Percentiles rank a stretch among this genome's conserved stretches.
These are phyloP conservation scores for Linum usitatissimum DNA, from an alignment of 345 rosid species.

Conservation along the genomic window DNA sequence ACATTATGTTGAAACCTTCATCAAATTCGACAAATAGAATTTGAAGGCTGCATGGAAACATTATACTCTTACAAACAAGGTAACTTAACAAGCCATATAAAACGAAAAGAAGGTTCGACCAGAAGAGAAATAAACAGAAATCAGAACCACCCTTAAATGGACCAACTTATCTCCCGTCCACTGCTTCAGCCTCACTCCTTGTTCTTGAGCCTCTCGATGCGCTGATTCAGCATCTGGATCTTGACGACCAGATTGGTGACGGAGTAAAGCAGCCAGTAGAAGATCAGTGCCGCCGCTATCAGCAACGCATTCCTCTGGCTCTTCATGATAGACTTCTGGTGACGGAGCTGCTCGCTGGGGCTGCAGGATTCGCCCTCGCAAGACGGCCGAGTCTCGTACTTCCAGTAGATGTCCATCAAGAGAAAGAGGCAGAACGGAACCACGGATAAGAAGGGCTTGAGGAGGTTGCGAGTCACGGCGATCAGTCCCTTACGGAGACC, in stretches of 20 bases:
- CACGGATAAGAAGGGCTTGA: conserved; percentile 79
- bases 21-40: too few species aligned
- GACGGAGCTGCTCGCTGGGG: conserved; percentile 73
- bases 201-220: conserved; percentile 61
- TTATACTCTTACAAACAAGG: too few species aligned
- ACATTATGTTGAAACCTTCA: too few species aligned
- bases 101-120: too few species aligned
- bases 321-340: conserved; percentile 87
- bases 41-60: too few species aligned
- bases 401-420: conserved; percentile 86
- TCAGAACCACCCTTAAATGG: too few species aligned
- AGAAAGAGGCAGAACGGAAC: conserved; percentile 83
- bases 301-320: conserved; percentile 80
- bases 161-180: conserved; percentile 8
- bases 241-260: conserved; percentile 54
- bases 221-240: conserved; percentile 63
- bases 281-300: conserved; percentile 59
- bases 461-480: conserved; percentile 76
- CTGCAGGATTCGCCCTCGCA: conserved; percentile 69
- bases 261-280: conserved; percentile 78
- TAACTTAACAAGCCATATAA: too few species aligned
- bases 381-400: conserved; percentile 69
- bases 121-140: too few species aligned
- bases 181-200: conserved; percentile 10
- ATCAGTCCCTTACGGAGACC: conserved; percentile 58